Evolutionary conservation across 495 filamentous ascomycete genomes (phyloP).

Genomic region (Lasiosphaeria hispida): DNA sequence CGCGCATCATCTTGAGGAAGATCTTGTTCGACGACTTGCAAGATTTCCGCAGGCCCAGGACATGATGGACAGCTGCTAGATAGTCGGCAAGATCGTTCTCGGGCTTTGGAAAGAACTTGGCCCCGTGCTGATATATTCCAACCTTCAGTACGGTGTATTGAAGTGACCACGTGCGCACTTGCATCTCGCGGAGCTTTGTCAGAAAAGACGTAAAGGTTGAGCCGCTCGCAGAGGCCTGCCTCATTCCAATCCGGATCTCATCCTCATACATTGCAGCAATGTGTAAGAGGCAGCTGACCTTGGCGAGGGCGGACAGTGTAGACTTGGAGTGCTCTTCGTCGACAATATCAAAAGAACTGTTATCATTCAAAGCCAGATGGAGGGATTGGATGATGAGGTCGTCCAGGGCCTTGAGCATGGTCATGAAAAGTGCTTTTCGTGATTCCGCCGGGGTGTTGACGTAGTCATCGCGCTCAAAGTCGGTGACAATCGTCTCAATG

Average conservation of each 20-base stretch:
- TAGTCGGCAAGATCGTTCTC: conserved; percentile 71
- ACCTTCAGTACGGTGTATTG: conserved; percentile 73
- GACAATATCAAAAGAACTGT: conserved; percentile 76
- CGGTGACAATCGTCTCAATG: conserved; percentile 74
- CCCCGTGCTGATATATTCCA: conserved; percentile 61
- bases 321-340: conserved; percentile 71
- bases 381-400: conserved; percentile 68
- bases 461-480: conserved; percentile 66
- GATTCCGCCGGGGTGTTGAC: conserved; percentile 56
- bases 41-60: conserved; percentile 78
- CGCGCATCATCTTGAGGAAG: conserved; percentile 84
- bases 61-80: conserved; percentile 75
- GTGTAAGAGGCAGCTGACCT: conserved; percentile 69
- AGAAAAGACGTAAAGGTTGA: conserved; percentile 53
- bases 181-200: conserved; percentile 79
- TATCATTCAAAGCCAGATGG: conserved; percentile 60
- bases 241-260: conserved; percentile 70
- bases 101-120: conserved; percentile 56
- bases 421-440: conserved; percentile 65
- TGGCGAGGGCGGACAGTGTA: conserved; percentile 65
- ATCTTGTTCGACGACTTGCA: conserved; percentile 82
- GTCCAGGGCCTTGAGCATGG: conserved; percentile 74
- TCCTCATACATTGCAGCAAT: conserved; percentile 79
- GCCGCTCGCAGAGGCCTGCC: conserved; percentile 33
- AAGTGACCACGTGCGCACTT: conserved; percentile 83